Evolutionary conservation across 352 stramenopile genomes (phyloP).

Genomic region (Plasmopara viticola): DNA sequence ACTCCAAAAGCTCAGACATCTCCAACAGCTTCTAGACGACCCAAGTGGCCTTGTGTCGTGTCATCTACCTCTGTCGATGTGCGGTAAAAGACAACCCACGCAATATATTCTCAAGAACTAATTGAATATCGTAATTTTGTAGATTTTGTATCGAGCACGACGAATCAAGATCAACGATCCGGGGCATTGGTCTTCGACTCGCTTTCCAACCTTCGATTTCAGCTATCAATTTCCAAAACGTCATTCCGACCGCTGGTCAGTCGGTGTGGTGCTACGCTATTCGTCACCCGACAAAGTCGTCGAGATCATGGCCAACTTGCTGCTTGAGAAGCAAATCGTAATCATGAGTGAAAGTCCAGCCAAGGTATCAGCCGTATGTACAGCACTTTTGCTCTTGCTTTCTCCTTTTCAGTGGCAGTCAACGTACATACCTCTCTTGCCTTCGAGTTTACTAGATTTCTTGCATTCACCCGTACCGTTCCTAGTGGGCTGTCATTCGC

Average conservation of each 20-base stretch:
- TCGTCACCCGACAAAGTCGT: constrained; percentile 56
- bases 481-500: constrained; percentile 56
- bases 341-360: constrained; percentile 67
- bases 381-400: constrained; percentile 59
- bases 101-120: neutral
- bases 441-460: constrained; percentile 66
- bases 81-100: constrained; percentile 6
- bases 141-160: constrained; percentile 66
- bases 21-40: constrained; percentile 2
- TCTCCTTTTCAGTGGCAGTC: constrained; percentile 85
- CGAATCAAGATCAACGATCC: constrained; percentile 62
- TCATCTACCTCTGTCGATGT: constrained; percentile 29
- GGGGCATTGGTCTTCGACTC: constrained; percentile 50
- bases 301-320: constrained; percentile 55
- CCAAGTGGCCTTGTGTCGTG: constrained; percentile 16
- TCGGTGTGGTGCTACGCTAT: constrained; percentile 59
- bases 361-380: constrained; percentile 63
- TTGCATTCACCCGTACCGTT: constrained; percentile 81
- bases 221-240: constrained; percentile 77
- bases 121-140: constrained; percentile 1
- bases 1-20: constrained; percentile 7
- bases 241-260: constrained; percentile 63
- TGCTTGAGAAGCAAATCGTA: constrained; percentile 79
- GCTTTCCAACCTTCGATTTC: constrained; percentile 52
- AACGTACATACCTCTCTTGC: constrained; percentile 80